phyloP scores from a whole-genome alignment of 495 filamentous ascomycete genomes.

The Podospora pseudoanserina region DNA sequence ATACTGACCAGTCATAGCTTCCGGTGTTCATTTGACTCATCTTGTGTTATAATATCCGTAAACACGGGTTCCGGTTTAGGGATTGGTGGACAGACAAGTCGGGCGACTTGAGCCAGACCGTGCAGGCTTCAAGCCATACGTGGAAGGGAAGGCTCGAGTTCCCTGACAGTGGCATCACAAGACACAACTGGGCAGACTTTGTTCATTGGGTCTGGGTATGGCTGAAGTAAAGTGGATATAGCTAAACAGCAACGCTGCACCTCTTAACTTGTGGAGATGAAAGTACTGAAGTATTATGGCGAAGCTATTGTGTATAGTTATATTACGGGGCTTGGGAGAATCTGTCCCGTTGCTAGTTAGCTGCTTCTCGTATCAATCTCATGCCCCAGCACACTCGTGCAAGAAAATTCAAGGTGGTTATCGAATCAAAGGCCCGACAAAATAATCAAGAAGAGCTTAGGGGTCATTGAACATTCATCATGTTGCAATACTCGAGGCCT shows the following conservation, averaged over 20 bases:
- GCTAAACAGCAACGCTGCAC: not conserved
- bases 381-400: no score
- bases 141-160: conserved; percentile 36
- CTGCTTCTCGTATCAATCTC: no score
- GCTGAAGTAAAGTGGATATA: conserved; percentile 25
- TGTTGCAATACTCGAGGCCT: no score
- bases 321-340: no score
- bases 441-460: no score
- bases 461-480: no score
- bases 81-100: conserved; percentile 36
- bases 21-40: conserved; percentile 35
- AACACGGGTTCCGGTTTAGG: conserved; percentile 29
- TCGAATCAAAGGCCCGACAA: no score
- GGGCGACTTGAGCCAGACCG: conserved; percentile 34
- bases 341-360: no score
- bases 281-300: no score
- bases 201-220: conserved; percentile 37
- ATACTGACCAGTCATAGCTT: conserved; percentile 18
- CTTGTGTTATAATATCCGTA: conserved; percentile 35
- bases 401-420: no score
- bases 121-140: conserved; percentile 30
- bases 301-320: no score
- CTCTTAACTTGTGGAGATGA: no score
- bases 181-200: conserved; percentile 28
- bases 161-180: conserved; percentile 27